Percentiles rank a stretch among this genome's conserved stretches.
Conservation (phyloP, 2,329 filamentous ascomycete genomes). For the Phyllachora maydis region DNA sequence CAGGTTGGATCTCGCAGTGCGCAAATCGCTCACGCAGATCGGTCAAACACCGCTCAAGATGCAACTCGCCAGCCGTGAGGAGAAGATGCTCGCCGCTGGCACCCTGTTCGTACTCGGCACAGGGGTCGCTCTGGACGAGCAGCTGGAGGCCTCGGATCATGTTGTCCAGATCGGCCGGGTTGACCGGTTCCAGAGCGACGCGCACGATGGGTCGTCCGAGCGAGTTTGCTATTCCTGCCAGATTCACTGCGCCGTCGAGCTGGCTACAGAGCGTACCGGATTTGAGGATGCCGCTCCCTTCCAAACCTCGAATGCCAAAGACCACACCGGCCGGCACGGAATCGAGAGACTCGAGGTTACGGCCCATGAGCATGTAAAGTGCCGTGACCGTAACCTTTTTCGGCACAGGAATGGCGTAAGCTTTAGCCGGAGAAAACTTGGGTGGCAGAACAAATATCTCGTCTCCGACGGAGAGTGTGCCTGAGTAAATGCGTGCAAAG, state of each 20-base stretch:
- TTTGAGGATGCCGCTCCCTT: slow-evolving; percentile 74
- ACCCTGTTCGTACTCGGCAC: slow-evolving; percentile 87
- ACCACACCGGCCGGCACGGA: slow-evolving; percentile 85
- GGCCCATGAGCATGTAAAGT: slow-evolving; percentile 90
- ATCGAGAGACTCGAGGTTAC: slow-evolving; percentile 61
- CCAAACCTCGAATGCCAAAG: slow-evolving; percentile 83
- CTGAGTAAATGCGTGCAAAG: slow-evolving; percentile 86
- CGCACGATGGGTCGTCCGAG: slow-evolving; percentile 81
- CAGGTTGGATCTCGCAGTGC: slow-evolving; percentile 82
- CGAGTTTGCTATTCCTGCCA: slow-evolving; percentile 62
- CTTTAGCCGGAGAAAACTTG: slow-evolving; percentile 72
- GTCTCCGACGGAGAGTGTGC: slow-evolving; percentile 74
- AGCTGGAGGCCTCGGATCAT: slow-evolving; percentile 80
- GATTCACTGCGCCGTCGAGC: slow-evolving; percentile 68
- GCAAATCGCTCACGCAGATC: slow-evolving; percentile 87
- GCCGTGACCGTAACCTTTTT: slow-evolving; percentile 70
- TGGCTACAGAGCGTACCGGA: slow-evolving; percentile 85
- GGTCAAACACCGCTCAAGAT: slow-evolving; percentile 82
- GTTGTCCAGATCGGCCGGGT: slow-evolving; percentile 78
- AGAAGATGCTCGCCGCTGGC: slow-evolving; percentile 89
- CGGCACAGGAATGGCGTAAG: slow-evolving; percentile 51
- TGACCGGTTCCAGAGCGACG: slow-evolving; percentile 83
- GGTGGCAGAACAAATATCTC: slow-evolving; percentile 78
- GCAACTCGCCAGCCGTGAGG: slow-evolving; percentile 79
- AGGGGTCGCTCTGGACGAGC: slow-evolving; percentile 86